Percentiles rank a stretch among this genome's conserved stretches.
These are phyloP conservation scores for Fusarium tanahbumbuense DNA, from an alignment of 2,329 filamentous ascomycete genomes.

Conservation along the genomic window DNA sequence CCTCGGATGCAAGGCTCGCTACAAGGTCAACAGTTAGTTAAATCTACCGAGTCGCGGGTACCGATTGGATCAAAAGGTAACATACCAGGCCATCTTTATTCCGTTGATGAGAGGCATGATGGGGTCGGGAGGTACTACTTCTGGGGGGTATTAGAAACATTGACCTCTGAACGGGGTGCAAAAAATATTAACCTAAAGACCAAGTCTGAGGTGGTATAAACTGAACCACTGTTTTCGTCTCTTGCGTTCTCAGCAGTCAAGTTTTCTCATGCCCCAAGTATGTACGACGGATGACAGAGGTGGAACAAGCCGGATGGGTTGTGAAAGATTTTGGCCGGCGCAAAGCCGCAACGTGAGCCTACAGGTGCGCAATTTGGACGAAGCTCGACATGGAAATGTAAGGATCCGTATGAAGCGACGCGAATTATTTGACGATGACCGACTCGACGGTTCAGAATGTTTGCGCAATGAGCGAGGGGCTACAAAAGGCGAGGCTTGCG, in stretches of 20 bases:
- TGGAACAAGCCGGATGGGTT: slow-evolving; percentile 21
- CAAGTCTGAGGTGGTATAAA: neutral
- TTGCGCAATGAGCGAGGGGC: slow-evolving; percentile 26
- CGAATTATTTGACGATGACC: slow-evolving; percentile 17
- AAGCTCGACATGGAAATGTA: slow-evolving; percentile 35
- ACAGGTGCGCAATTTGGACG: slow-evolving; percentile 12
- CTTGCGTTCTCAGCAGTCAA: neutral
- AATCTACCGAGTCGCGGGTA: neutral
- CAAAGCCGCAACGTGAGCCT: slow-evolving; percentile 36
- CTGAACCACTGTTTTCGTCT: neutral
- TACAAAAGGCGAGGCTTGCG: slow-evolving; percentile 22
- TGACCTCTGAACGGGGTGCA: neutral
- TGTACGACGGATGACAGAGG: slow-evolving; percentile 32
- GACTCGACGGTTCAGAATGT: slow-evolving; percentile 10
- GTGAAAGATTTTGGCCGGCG: slow-evolving; percentile 24
- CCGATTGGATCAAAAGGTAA: slow-evolving; percentile 27
- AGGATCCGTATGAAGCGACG: slow-evolving; percentile 11
- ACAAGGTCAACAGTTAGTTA: slow-evolving; percentile 27
- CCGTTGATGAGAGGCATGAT: slow-evolving; percentile 77
- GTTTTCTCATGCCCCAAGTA: neutral
- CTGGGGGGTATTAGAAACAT: neutral
- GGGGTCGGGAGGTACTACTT: slow-evolving; percentile 22
- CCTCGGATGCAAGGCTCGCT: slow-evolving; percentile 81
- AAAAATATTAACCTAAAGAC: neutral
- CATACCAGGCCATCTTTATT: slow-evolving; percentile 80